Base-by-base conservation (phyloP, 2,329 filamentous ascomycete species). In the Claviceps sp. region DNA sequence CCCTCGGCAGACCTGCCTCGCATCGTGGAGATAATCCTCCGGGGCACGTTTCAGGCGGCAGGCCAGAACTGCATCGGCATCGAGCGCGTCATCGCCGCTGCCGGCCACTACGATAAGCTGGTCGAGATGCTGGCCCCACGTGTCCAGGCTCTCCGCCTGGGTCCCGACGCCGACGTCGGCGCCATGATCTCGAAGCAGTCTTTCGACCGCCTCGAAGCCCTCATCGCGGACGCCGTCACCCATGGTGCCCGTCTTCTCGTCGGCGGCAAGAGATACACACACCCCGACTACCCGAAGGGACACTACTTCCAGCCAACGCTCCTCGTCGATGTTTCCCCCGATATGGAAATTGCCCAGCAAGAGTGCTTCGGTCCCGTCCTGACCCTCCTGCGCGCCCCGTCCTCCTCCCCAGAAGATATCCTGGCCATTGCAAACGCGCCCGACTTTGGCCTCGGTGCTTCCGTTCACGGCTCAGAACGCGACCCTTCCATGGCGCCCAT, bases 41-140 rank as follows among this genome's bases (percentile, higher is more conserved):
- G 93, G 50, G 93, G 91, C 50, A 88, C 88, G 9, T 98, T 97
- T 70, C 93, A 98, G 68, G 89, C 89, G 50, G 85, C 89, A 16
- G 93, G 93, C 1, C 93, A 98, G 68, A 98, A 98, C 71, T 98
- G 93, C 69, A 91, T 98, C 63, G 93, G 93, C 52, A 91, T 96
- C 59, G 93, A 98, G 71, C 86, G 93, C 52, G 84, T 97, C 62
- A 84, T 97, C 59, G 88, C 85, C 24, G 77, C 86, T 16, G 84
- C 88, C 1, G 73, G 71, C n/a, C 22, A 45, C 43, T 95, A 97
- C 71, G 75, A 85, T 56, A 73, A 74, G 52, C 78, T 98, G 22
- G 71, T 95, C 50, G 67, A 74, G 5, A 74, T 82, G 55, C 78
- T 98, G 20, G 77, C 81, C 50, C 84, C 86, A 11, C 83, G 85